Conservation (phyloP, 2,329 filamentous ascomycete genomes). For the Hirsutella thompsonii region DNA sequence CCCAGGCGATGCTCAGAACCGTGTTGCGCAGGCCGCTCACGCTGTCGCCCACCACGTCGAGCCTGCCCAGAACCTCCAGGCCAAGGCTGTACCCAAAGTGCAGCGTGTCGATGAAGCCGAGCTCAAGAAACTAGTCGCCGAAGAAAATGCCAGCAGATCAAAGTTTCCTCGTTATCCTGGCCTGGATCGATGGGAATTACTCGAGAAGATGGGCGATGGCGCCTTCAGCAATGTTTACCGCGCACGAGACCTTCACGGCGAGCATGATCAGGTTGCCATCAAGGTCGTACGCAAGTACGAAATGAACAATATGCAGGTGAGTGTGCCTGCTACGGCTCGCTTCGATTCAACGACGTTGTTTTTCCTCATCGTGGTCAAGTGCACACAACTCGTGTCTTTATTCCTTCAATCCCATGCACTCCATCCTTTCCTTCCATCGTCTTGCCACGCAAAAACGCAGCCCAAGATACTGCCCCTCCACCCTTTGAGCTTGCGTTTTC, state of each 20-base stretch:
- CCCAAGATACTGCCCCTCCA: neutral
- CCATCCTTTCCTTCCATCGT: neutral
- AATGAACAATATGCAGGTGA: slow-evolving; percentile 97
- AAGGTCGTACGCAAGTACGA: slow-evolving; percentile 98
- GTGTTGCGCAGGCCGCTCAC: slow-evolving; percentile 54
- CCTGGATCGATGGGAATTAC: slow-evolving; percentile 55
- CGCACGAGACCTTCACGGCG: slow-evolving; percentile 60
- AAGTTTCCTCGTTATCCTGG: slow-evolving; percentile 58
- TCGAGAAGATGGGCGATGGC: slow-evolving; percentile 98
- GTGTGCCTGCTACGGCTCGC: slow-evolving; percentile 25
- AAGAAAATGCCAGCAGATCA: slow-evolving; percentile 75
- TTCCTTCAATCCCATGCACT: neutral
- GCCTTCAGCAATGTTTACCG: slow-evolving; percentile 98
- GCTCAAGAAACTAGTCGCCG: slow-evolving; percentile 75
- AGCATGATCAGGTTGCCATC: slow-evolving; percentile 76
- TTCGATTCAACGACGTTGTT: slow-evolving; percentile 4
- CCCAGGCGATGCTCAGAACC: slow-evolving; percentile 48
- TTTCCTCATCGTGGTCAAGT: slow-evolving; percentile 2
- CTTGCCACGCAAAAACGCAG: no score
- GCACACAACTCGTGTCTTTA: neutral
- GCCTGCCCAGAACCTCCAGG: slow-evolving; percentile 40
- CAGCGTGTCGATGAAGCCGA: slow-evolving; percentile 48
- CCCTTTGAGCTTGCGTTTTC: slow-evolving; percentile 10
- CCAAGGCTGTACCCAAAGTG: slow-evolving; percentile 13
- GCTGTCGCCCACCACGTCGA: slow-evolving; percentile 50